These are phyloP conservation scores for Metarhizium sp. DNA, from an alignment of 2,329 filamentous ascomycete species.

Conservation along the genomic window DNA sequence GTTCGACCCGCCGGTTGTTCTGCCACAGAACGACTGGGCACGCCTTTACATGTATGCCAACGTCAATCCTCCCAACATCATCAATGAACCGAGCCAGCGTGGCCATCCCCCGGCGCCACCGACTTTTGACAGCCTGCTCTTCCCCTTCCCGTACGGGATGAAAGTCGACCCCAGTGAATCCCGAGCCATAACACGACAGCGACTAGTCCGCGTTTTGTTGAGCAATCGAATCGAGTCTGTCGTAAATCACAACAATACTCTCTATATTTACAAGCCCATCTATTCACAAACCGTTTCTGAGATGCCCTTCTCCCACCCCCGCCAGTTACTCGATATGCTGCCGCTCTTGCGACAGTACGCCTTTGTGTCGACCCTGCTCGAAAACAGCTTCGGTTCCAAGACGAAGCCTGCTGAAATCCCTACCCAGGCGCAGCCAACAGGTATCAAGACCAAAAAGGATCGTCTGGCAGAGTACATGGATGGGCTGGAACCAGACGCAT, in stretches of 20 bases:
- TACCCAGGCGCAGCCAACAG: not conserved
- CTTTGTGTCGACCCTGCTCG: conserved; percentile 55
- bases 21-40: conserved; percentile 55
- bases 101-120: conserved; percentile 19
- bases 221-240: conserved; percentile 18
- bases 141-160: conserved; percentile 41
- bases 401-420: conserved; percentile 7
- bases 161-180: conserved; percentile 48
- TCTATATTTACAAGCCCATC: conserved; percentile 64
- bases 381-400: conserved; percentile 45
- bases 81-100: conserved; percentile 23
- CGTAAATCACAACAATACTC: conserved; percentile 44
- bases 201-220: conserved; percentile 33
- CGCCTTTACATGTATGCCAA: conserved; percentile 52
- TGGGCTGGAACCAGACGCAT: not conserved
- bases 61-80: conserved; percentile 27
- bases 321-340: conserved; percentile 65
- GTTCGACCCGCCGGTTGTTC: conserved; percentile 63
- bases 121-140: conserved; percentile 49
- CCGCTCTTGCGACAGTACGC: conserved; percentile 69
- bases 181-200: conserved; percentile 42
- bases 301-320: conserved; percentile 68
- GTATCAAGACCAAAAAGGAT: conserved; percentile 18
- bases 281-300: conserved; percentile 58
- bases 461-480: conserved; percentile 24